These are phyloP conservation scores for Cutaneotrichosporon sp. DNA, from an alignment of 1,284 basidiomycete species.

Conservation along the genomic window DNA sequence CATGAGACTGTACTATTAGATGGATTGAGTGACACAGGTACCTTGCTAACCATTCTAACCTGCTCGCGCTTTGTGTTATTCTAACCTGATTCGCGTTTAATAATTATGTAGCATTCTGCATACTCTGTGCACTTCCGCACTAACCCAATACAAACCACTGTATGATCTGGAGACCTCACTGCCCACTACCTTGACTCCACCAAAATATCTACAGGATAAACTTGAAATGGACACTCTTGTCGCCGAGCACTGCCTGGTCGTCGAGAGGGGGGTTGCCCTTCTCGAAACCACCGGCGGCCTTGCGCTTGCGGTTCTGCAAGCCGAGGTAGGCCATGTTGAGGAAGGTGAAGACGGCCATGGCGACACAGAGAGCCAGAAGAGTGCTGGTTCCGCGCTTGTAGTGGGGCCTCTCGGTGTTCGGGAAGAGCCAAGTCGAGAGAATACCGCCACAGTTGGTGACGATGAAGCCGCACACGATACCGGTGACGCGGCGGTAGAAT, in stretches of 20 bases:
- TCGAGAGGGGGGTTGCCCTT: neutral
- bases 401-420: slow-evolving; percentile 49
- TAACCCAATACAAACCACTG: too few relatives aligned
- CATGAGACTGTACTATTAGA: neutral
- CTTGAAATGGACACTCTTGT: slow-evolving; percentile 18
- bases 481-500: slow-evolving; percentile 56
- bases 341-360: slow-evolving; percentile 16
- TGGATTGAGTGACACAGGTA: too few relatives aligned
- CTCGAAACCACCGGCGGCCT: neutral
- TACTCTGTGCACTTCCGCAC: too few relatives aligned
- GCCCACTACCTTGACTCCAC: too few relatives aligned
- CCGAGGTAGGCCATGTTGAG: slow-evolving; percentile 26
- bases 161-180: too few relatives aligned
- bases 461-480: slow-evolving; percentile 56
- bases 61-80: too few relatives aligned
- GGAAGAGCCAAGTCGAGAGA: slow-evolving; percentile 56
- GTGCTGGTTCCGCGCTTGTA: slow-evolving; percentile 49
- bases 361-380: slow-evolving; percentile 20
- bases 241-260: slow-evolving; percentile 9
- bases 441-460: slow-evolving; percentile 59
- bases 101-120: too few relatives aligned
- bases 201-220: slow-evolving; percentile 9
- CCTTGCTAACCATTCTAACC: too few relatives aligned
- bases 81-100: too few relatives aligned
- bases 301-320: slow-evolving; percentile 17